Percentiles rank a stretch among this genome's conserved stretches.
Evolutionary conservation across 805 yeast genomes (phyloP).

Genomic region (Yamadazyma insecticola): DNA sequence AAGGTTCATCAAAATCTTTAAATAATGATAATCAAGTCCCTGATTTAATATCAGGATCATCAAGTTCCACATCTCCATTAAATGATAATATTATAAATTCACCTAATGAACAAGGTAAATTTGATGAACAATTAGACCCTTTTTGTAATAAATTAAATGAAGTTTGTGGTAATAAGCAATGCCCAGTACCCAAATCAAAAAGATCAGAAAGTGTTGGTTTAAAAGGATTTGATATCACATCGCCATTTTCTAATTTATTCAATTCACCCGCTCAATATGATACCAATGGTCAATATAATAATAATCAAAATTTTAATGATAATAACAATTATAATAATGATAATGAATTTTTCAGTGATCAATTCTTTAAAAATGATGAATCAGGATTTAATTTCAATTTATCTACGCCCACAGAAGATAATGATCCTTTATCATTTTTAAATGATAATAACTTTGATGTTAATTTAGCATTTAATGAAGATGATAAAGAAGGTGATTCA

Average conservation of each 20-base stretch:
- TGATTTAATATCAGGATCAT: conserved; percentile 33
- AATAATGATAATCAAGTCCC: conserved; percentile 17
- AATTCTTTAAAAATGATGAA: conserved; percentile 12
- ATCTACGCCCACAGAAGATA: conserved; percentile 8
- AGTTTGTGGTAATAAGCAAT: conserved; percentile 76
- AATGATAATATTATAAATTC: conserved; percentile 33
- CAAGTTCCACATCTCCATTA: conserved; percentile 34
- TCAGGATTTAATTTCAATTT: conserved; percentile 12
- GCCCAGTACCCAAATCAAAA: conserved; percentile 57
- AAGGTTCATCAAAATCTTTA: not conserved
- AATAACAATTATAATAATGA: conserved; percentile 2
- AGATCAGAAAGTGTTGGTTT: conserved; percentile 7
- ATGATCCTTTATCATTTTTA: conserved; percentile 45
- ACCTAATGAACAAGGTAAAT: conserved; percentile 34
- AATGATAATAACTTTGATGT: conserved; percentile 51
- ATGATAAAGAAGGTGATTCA: conserved; percentile 20
- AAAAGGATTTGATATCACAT: not conserved
- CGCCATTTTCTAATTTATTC: conserved; percentile 4
- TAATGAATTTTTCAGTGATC: conserved; percentile 7
- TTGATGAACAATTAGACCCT: conserved; percentile 65
- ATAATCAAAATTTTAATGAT: not conserved
- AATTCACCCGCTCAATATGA: not conserved
- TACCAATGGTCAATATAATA: not conserved
- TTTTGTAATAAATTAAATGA: conserved; percentile 73
- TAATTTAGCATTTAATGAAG: conserved; percentile 43